Base-by-base conservation (phyloP, 768 basidiomycete species). In the Auricularia heimuer region DNA sequence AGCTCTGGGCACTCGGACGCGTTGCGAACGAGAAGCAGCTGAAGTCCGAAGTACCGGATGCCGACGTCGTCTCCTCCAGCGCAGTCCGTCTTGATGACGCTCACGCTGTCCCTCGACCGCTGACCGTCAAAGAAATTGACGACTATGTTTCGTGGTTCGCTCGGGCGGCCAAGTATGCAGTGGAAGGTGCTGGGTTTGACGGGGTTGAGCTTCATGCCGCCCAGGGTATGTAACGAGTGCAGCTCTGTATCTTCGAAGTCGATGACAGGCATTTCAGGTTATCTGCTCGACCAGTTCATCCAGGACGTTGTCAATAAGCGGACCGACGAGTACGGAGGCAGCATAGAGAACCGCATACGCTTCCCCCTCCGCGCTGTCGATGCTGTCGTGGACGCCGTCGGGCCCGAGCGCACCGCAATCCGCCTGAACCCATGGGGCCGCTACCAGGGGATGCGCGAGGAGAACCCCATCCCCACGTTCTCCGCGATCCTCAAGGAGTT, bases 311-410 rank as follows among this genome's bases (percentile, higher is more conserved):
- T 76, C 45, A 89, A 89, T 72, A 69, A 78, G 3, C 79, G 87
- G 18, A 83, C 80, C 6, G 88, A 90, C 71, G 75, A 79, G 56
- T 92, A 87, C 71, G 89, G 89, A 0, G 89, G 90, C 1, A 81
- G 80, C 58, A 74, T 89, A 34, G 82, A 86, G 71, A 82, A 81
- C 64, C 77, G 90, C 3, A 75, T 78, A 1, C 77, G 82, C 35
- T 90, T 91, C 71, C 69, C 73, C 0, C 73, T 86, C 6, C 83
- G 86, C 66, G 75, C 87, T 42, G 70, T 84, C 8, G 77, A 82
- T 42, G 83, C 82, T 2, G 74, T 88, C 1, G 76, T 74, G 2
- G 71, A 77, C 0, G 80, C 81, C 1, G 73, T 89, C 45, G 88
- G 89, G 0, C 71, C 76, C 34, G 79, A 83, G 33, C 78, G 78